These are phyloP conservation scores for Lenwebbia sp. DNA, from an alignment of 345 rosid species.

Conservation along the genomic window DNA sequence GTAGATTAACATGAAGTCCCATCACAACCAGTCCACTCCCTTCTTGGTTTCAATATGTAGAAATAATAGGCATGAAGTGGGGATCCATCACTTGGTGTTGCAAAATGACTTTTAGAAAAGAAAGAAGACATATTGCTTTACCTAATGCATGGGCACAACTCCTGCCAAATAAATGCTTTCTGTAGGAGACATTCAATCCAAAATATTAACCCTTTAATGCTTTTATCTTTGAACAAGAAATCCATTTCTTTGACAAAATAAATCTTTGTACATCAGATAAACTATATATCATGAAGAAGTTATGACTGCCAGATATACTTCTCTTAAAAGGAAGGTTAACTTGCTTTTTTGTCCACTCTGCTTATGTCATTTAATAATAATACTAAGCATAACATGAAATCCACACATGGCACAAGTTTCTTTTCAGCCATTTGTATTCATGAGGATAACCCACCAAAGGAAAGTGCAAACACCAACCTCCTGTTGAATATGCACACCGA, in stretches of 20 bases:
- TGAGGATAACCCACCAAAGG: background rate
- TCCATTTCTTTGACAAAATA: background rate
- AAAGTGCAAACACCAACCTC: conserved; percentile 49
- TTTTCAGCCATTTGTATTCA: background rate
- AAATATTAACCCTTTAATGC: background rate
- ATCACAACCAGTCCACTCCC: background rate
- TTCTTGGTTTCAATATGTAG: background rate
- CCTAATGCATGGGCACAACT: background rate
- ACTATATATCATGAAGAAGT: background rate
- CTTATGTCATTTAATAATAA: background rate
- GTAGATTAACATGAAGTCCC: background rate
- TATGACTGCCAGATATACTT: background rate
- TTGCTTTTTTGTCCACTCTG: background rate
- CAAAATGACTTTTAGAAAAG: background rate
- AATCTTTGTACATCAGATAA: background rate
- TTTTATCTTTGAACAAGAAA: background rate
- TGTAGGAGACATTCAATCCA: background rate
- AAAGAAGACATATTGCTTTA: background rate
- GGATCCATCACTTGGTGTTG: background rate
- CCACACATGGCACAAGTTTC: background rate
- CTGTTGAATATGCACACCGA: conserved; percentile 89
- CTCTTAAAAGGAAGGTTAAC: background rate
- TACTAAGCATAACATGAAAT: background rate
- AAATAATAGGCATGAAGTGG: background rate
- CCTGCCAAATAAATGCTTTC: background rate